A percentile compares a stretch with the other conserved stretches of the same genome.
phyloP scores from a whole-genome alignment of 139 green algal species.

The Haematococcus sp. region DNA sequence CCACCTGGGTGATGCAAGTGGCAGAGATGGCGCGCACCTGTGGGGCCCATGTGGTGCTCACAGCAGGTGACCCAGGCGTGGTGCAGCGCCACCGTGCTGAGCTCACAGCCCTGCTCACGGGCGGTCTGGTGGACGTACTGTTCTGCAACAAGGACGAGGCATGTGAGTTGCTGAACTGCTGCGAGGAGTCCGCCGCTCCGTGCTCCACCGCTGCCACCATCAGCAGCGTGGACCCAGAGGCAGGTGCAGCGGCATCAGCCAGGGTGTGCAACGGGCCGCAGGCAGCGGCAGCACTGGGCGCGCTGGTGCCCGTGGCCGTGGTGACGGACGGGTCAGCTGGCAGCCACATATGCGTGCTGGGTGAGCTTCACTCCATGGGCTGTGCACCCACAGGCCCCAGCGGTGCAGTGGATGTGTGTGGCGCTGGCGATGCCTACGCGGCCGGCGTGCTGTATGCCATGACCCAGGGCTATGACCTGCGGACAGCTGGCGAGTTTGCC shows the following conservation, averaged over 20 bases:
- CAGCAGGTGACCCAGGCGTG: conserved; percentile 78
- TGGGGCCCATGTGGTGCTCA: conserved; percentile 69
- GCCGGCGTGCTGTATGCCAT: conserved; percentile 27
- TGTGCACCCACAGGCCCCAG: conserved; percentile 68
- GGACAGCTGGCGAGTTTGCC: conserved; percentile 58
- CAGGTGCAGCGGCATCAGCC: not conserved
- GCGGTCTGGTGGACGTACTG: conserved; percentile 69
- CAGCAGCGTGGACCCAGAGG: not conserved
- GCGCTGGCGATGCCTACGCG: conserved; percentile 42
- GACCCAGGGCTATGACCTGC: conserved; percentile 43
- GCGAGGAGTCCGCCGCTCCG: not conserved
- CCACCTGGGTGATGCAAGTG: conserved; percentile 9
- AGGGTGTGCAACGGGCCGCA: not conserved
- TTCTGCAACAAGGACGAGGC: conserved; percentile 62
- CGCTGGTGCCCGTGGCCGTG: conserved; percentile 59
- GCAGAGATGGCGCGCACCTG: conserved; percentile 27
- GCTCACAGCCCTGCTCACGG: conserved; percentile 50
- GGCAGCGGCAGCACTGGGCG: conserved; percentile 52
- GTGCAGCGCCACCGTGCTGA: conserved; percentile 61
- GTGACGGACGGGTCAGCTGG: conserved; percentile 79
- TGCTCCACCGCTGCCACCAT: conserved; percentile 4
- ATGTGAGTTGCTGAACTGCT: conserved; percentile 18
- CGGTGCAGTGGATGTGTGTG: conserved; percentile 85
- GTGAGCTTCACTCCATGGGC: conserved; percentile 18
- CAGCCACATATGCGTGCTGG: not conserved